A percentile compares a stretch with the other conserved stretches of the same genome.
Evolutionary conservation across 2,329 filamentous ascomycete species (phyloP).

Genomic region (Tolypocladium album): DNA sequence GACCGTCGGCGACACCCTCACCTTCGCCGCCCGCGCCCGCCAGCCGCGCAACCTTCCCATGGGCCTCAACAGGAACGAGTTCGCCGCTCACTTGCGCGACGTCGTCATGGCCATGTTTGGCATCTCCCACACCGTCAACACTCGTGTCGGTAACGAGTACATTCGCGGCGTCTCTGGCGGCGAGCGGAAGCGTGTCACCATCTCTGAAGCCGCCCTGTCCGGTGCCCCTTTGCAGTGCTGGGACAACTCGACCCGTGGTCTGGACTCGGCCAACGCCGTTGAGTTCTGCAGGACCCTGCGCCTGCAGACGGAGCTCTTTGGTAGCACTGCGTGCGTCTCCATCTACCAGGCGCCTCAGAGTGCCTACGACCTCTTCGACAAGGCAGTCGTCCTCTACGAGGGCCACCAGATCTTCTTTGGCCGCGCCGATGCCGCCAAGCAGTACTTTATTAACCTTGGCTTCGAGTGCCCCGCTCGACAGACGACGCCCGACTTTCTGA

Average conservation of each 20-base stretch:
- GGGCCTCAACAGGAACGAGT: conserved; percentile 42
- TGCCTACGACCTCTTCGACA: conserved; percentile 55
- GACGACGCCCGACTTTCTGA: conserved; percentile 63
- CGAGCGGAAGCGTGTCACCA: conserved; percentile 58
- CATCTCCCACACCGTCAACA: conserved; percentile 63
- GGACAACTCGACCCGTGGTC: conserved; percentile 64
- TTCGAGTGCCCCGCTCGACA: conserved; percentile 56
- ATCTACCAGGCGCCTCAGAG: conserved; percentile 62
- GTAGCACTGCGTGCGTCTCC: conserved; percentile 55
- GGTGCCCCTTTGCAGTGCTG: conserved; percentile 52
- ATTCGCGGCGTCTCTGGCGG: conserved; percentile 65
- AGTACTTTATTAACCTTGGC: conserved; percentile 57
- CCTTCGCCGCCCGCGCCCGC: conserved; percentile 63
- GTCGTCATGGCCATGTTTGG: conserved; percentile 69
- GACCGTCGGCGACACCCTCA: conserved; percentile 68
- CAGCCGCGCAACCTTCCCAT: conserved; percentile 51
- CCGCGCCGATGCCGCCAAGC: conserved; percentile 44
- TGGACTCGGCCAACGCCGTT: conserved; percentile 66
- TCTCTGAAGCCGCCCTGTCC: conserved; percentile 49
- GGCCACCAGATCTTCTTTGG: conserved; percentile 56
- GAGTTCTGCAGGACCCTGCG: conserved; percentile 65
- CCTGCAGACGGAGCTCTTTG: conserved; percentile 55
- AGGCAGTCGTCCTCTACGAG: conserved; percentile 47
- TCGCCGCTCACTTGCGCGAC: conserved; percentile 54
- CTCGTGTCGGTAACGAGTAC: conserved; percentile 64